Evolutionary conservation across 108 stramenopile genomes (phyloP).

Genomic region (Nitzschia putrida): DNA sequence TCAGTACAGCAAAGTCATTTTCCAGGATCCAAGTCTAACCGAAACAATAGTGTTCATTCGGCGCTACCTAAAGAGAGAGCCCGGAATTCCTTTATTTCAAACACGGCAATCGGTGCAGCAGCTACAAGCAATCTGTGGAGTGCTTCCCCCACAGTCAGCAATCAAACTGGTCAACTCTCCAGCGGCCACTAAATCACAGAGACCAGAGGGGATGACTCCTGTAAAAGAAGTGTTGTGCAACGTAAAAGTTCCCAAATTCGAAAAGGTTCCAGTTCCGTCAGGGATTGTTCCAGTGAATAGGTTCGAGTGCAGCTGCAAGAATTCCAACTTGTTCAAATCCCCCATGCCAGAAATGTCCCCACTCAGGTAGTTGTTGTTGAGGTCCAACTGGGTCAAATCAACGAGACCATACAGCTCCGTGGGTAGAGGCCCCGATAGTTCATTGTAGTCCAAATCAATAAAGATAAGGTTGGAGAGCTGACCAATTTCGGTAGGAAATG

Average conservation of each 20-base stretch:
- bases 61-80: no score
- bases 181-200: constrained; percentile 29
- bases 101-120: constrained; percentile 46
- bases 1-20: no score
- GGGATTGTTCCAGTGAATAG: constrained; percentile 60
- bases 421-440: constrained; percentile 45
- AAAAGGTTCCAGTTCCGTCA: constrained; percentile 47
- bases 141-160: constrained; percentile 34
- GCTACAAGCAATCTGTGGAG: constrained; percentile 33
- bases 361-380: constrained; percentile 67
- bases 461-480: constrained; percentile 50
- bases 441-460: constrained; percentile 55
- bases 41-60: no score
- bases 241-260: constrained; percentile 45
- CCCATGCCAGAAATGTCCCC: constrained; percentile 59
- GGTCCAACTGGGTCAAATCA: constrained; percentile 43
- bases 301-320: constrained; percentile 49
- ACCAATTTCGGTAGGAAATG: constrained; percentile 73
- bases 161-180: constrained; percentile 32
- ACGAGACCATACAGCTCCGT: constrained; percentile 45
- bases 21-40: no score
- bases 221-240: constrained; percentile 37
- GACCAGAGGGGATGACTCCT: constrained; percentile 43
- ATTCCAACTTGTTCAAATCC: constrained; percentile 46
- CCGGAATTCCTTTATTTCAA: no score